Evolutionary conservation across 176 grass and related monocot genomes (phyloP).

Genomic region (Carex cristatella): DNA sequence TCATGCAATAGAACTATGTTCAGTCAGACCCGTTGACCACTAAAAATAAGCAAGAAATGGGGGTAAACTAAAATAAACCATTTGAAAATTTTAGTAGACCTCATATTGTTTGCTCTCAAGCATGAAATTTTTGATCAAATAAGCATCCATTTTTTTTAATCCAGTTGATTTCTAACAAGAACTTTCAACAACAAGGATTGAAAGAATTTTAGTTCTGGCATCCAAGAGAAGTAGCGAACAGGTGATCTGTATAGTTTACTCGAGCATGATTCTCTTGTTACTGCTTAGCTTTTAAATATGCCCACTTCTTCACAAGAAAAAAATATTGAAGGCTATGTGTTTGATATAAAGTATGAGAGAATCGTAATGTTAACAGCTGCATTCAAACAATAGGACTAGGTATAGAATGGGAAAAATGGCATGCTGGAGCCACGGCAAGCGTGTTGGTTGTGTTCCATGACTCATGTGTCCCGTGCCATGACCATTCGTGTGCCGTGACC

Average conservation of each 20-base stretch:
- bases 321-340: not conserved
- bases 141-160: not conserved
- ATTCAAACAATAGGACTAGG: not conserved
- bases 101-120: not conserved
- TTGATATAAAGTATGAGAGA: conserved; percentile 2
- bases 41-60: not conserved
- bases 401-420: too few relatives aligned
- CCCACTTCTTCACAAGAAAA: not conserved
- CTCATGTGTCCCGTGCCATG: too few relatives aligned
- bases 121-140: not conserved
- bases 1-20: not conserved
- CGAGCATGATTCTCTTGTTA: not conserved
- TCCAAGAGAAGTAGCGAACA: not conserved
- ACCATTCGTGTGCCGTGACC: too few relatives aligned
- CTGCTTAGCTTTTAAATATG: not conserved
- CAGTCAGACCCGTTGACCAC: not conserved
- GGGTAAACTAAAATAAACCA: not conserved
- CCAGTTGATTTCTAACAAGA: not conserved
- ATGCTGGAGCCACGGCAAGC: too few relatives aligned
- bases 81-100: not conserved
- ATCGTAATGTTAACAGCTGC: not conserved
- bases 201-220: not conserved
- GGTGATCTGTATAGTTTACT: not conserved
- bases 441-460: too few relatives aligned
- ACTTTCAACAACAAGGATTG: not conserved